Evolutionary conservation across 805 yeast species (phyloP), one percentile per base, ranked within the genome.

Genomic region (Yamadazyma takamatsuzukensis): DNA sequence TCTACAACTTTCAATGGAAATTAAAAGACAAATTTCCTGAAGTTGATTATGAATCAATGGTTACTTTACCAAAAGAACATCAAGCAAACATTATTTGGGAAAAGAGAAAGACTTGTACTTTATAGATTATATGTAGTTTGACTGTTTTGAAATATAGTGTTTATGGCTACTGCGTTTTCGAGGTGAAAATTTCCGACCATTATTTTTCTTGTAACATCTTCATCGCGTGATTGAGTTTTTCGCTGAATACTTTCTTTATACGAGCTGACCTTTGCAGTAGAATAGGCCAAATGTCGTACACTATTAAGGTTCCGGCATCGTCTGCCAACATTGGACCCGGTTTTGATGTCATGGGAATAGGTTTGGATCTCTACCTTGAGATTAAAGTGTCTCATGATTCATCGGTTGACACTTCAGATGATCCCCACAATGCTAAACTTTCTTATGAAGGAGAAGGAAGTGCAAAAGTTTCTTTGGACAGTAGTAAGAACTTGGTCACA

Each of bases 241-340:
- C n/a, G n/a, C n/a, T n/a, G n/a, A n/a, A n/a, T n/a, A n/a, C n/a
- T n/a, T n/a, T n/a, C n/a, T n/a, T n/a, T n/a, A n/a, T n/a, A n/a
- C n/a, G n/a, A n/a, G n/a, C n/a, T n/a, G n/a, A n/a, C n/a, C n/a
- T n/a, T n/a, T n/a, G n/a, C n/a, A n/a, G n/a, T n/a, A n/a, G n/a
- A n/a, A n/a, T n/a, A n/a, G n/a, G n/a, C n/a, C n/a, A n/a, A n/a
- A n/a, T n/a, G n/a, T 21, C 18, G 16, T 27, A 22, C 14, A 36
- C 25, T 13, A 74, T 86, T 46, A 77, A 75, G 34, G 93, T 90
- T 12, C 98, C 98, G 4, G 96, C 97, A 5, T 89, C 97, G 4
- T 84, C 95, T 30, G 98, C 98, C 51, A 93, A 93, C 51, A 90
- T 93, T 32, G 98, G 98, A 6, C 98, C 98, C 7, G 98, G 98